Evolutionary conservation across 2,329 filamentous ascomycete species (phyloP).

Genomic region (Fusarium lyarnte): DNA sequence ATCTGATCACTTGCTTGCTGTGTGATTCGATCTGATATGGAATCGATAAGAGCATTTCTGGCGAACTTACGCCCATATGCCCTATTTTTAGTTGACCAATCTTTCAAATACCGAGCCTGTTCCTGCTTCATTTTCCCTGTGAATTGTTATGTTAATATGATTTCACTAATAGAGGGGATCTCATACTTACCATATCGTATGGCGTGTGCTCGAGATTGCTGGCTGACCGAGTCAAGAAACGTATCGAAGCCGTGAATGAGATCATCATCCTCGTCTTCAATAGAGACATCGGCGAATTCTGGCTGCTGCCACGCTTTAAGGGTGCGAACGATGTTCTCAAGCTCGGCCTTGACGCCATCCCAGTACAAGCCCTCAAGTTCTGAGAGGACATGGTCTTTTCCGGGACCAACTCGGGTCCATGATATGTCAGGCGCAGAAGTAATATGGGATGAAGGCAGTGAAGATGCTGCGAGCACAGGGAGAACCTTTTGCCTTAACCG

Average conservation of each 20-base stretch:
- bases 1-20: constrained; percentile 26
- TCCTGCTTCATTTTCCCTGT: constrained; percentile 24
- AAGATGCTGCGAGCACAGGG: constrained; percentile 16
- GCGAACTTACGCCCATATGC: not conserved
- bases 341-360: constrained; percentile 35
- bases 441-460: constrained; percentile 15
- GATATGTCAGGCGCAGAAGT: constrained; percentile 26
- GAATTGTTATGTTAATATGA: not conserved
- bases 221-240: constrained; percentile 35
- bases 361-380: constrained; percentile 34
- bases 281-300: constrained; percentile 14
- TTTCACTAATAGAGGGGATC: no score
- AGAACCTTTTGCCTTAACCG: constrained; percentile 23
- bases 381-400: constrained; percentile 24
- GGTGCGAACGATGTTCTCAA: constrained; percentile 38
- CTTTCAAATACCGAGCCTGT: not conserved
- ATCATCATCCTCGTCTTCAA: constrained; percentile 26
- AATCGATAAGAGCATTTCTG: constrained; percentile 12
- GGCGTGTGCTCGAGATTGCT: constrained; percentile 34
- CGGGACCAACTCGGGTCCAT: constrained; percentile 18
- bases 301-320: constrained; percentile 35
- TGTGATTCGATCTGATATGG: constrained; percentile 14
- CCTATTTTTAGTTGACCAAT: not conserved
- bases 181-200: constrained; percentile 27
- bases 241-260: constrained; percentile 37